These are phyloP conservation scores for Akanthomyces uredinophilus DNA, from an alignment of 2,329 filamentous ascomycete species.

Conservation along the genomic window DNA sequence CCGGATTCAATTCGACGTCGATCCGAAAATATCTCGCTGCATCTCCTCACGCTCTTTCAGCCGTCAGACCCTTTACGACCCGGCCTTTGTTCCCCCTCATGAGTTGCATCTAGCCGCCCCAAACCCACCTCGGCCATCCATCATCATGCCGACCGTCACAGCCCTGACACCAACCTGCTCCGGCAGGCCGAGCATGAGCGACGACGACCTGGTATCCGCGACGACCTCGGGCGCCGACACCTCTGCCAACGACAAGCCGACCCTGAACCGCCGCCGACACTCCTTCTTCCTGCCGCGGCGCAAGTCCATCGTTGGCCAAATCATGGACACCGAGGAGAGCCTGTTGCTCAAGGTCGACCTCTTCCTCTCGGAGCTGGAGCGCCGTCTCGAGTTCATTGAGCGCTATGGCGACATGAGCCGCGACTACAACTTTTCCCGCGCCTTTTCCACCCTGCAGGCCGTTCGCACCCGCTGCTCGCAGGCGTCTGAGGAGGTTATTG, in stretches of 20 bases:
- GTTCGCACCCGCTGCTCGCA: conserved; percentile 85
- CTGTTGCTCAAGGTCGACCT: conserved; percentile 65
- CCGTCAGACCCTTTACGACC: background rate
- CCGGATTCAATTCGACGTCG: conserved; percentile 6
- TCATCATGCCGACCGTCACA: conserved; percentile 34
- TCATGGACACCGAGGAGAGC: conserved; percentile 59
- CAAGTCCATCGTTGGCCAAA: conserved; percentile 54
- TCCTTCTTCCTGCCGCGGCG: conserved; percentile 54
- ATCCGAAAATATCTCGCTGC: conserved; percentile 12
- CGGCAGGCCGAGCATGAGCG: conserved; percentile 27
- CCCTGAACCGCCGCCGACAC: conserved; percentile 37
- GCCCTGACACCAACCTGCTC: conserved; percentile 34
- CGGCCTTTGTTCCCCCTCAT: background rate
- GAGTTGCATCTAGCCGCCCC: background rate
- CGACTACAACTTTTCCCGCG: conserved; percentile 77
- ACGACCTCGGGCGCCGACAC: conserved; percentile 38
- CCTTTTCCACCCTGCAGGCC: conserved; percentile 79
- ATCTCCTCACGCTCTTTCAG: background rate
- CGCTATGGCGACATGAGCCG: conserved; percentile 77
- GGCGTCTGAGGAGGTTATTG: conserved; percentile 85
- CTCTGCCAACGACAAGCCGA: conserved; percentile 27
- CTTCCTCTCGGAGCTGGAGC: conserved; percentile 80
- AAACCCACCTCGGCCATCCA: background rate
- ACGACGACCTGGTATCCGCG: conserved; percentile 32
- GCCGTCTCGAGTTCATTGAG: conserved; percentile 82